phyloP scores from a whole-genome alignment of 2,329 filamentous ascomycete genomes.

The Colletotrichum lentis region DNA sequence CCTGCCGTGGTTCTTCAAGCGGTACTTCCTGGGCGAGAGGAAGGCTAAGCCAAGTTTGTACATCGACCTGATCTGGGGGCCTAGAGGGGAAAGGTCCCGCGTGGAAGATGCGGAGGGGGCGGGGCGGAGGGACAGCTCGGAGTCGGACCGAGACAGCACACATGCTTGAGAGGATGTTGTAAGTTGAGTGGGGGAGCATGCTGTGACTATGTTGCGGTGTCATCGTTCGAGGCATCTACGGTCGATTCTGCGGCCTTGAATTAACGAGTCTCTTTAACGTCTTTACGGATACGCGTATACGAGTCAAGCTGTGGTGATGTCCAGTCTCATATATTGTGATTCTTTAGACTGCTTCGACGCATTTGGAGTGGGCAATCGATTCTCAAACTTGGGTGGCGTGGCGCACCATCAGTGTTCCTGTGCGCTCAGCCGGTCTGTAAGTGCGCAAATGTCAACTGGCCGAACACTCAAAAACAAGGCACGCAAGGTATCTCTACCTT shows the following conservation, averaged over 20 bases:
- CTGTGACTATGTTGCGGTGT: not conserved
- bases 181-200: not conserved
- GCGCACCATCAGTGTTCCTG: not conserved
- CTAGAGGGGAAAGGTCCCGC: not conserved
- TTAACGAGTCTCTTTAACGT: not conserved
- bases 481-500: not conserved
- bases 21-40: constrained; percentile 40
- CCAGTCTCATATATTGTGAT: not conserved
- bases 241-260: not conserved
- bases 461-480: not conserved
- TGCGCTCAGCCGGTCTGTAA: not conserved
- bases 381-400: not conserved
- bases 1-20: constrained; percentile 49
- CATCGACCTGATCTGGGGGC: constrained; percentile 46
- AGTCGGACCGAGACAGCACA: constrained; percentile 13
- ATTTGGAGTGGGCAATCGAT: not conserved
- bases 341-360: not conserved
- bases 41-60: constrained; percentile 46
- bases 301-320: not conserved
- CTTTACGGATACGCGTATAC: not conserved
- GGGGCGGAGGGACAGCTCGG: constrained; percentile 10
- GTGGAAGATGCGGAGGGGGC: not conserved
- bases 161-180: constrained; percentile 8
- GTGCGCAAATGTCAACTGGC: not conserved
- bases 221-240: not conserved